These are phyloP conservation scores for Colletotrichum tropicicola DNA, from an alignment of 2,329 filamentous ascomycete species.

Conservation along the genomic window DNA sequence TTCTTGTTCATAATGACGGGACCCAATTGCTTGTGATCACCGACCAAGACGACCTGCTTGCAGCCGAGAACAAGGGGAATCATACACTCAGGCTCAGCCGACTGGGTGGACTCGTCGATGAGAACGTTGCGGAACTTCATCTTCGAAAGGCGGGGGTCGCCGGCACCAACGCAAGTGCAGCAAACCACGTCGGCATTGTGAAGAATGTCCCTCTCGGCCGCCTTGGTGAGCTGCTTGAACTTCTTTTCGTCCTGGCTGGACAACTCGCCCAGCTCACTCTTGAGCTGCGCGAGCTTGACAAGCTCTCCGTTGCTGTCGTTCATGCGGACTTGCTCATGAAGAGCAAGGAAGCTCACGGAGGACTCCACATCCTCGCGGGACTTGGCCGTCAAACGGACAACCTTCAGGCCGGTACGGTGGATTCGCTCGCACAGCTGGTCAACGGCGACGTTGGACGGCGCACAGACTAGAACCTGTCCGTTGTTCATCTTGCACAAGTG, in stretches of 20 bases:
- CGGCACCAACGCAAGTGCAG: slow-evolving; percentile 97
- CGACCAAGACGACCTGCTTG: slow-evolving; percentile 98
- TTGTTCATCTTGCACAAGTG: slow-evolving; percentile 95
- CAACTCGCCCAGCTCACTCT: slow-evolving; percentile 89
- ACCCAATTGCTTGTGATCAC: slow-evolving; percentile 96
- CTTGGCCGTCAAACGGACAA: slow-evolving; percentile 97
- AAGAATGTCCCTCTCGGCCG: slow-evolving; percentile 93
- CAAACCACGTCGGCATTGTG: slow-evolving; percentile 97
- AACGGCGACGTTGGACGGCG: slow-evolving; percentile 97
- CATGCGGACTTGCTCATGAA: slow-evolving; percentile 97
- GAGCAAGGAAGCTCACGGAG: slow-evolving; percentile 92
- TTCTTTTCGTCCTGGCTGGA: slow-evolving; percentile 98
- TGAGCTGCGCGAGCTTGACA: slow-evolving; percentile 90
- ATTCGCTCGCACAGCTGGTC: slow-evolving; percentile 98
- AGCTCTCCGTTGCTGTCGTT: slow-evolving; percentile 96
- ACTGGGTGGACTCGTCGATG: slow-evolving; percentile 98
- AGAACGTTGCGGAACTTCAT: slow-evolving; percentile 98
- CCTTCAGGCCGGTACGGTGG: slow-evolving; percentile 92
- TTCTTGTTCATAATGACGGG: slow-evolving; percentile 99
- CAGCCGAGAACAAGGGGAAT: slow-evolving; percentile 96
- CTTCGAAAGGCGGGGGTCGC: slow-evolving; percentile 93
- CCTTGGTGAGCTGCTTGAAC: slow-evolving; percentile 93
- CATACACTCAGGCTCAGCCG: slow-evolving; percentile 98
- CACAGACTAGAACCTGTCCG: slow-evolving; percentile 94
- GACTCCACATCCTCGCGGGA: slow-evolving; percentile 98